Evolutionary conservation across 495 filamentous ascomycete genomes (phyloP).

Genomic region (Tuber melanosporum): DNA sequence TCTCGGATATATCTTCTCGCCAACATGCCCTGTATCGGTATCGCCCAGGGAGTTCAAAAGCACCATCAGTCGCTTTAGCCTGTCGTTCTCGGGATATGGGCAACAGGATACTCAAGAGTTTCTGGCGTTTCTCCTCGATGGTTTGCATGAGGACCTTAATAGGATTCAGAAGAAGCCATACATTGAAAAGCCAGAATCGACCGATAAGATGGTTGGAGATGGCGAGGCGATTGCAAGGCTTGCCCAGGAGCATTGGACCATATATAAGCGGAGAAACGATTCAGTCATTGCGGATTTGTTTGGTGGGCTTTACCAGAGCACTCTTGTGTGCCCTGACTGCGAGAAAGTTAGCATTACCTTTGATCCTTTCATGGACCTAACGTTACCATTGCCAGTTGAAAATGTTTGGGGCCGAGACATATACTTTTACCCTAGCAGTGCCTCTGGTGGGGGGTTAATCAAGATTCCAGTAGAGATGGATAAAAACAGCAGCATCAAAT

Average conservation of each 20-base stretch:
- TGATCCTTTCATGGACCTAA: slow-evolving; percentile 92
- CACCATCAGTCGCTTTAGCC: slow-evolving; percentile 68
- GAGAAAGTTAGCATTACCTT: slow-evolving; percentile 97
- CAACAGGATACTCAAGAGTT: slow-evolving; percentile 98
- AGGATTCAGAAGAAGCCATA: slow-evolving; percentile 93
- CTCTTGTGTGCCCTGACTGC: slow-evolving; percentile 81
- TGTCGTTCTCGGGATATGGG: slow-evolving; percentile 84
- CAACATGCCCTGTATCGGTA: slow-evolving; percentile 56
- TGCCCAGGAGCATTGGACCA: slow-evolving; percentile 79
- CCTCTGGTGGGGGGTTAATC: slow-evolving; percentile 50
- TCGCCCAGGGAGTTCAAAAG: slow-evolving; percentile 71
- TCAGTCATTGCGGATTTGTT: slow-evolving; percentile 93
- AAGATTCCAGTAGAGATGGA: slow-evolving; percentile 79
- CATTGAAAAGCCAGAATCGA: slow-evolving; percentile 95
- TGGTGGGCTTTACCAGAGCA: slow-evolving; percentile 96
- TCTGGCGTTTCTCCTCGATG: slow-evolving; percentile 90
- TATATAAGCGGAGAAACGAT: slow-evolving; percentile 87
- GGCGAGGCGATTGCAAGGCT: slow-evolving; percentile 69
- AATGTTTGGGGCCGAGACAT: slow-evolving; percentile 66
- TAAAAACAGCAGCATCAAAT: slow-evolving; percentile 65
- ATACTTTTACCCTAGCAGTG: slow-evolving; percentile 64
- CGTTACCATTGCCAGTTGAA: slow-evolving; percentile 79
- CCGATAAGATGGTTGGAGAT: slow-evolving; percentile 88
- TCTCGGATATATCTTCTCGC: slow-evolving; percentile 64
- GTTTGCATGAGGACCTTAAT: slow-evolving; percentile 89